Evolutionary conservation across 2,329 filamentous ascomycete genomes (phyloP), one percentile per base, ranked within the genome.

Genomic region (Metarhizium guizhouense): DNA sequence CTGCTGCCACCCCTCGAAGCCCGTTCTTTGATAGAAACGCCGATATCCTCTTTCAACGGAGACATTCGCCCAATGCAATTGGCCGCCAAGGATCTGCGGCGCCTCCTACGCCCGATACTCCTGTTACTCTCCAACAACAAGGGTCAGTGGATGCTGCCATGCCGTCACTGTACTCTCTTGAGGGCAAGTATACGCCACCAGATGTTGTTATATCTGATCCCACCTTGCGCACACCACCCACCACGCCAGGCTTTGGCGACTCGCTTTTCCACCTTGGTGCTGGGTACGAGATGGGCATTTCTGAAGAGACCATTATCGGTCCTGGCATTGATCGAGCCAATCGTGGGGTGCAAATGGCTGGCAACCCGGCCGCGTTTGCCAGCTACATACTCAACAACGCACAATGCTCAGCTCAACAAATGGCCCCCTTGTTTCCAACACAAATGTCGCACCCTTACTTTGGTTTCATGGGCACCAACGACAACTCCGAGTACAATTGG

Each of bases 191-290:
- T 50, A 59, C 65, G 1, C 51, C 56, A n/a, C 61, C 67, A 13
- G 65, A 68, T 38, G 55, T 67, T 52, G 58, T 60, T n/a, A 50
- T 68, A 40, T 74, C 65, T 25, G 75, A 79, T 58, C 68, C 73
- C 20, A 75, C 74, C 18, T 67, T 81, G 51, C 77, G 77, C 61
- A 81, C 79, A 6, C 79, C 79, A 14, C 79, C 79, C 3, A 75
- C 73, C 4, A 82, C 79, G 1, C 79, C 79, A 0, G 77, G 77
- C 16, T 62, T 80, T 40, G 65, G 76, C 58, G 67, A 72, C 34
- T 69, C 70, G 54, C 67, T 75, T 47, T 71, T 72, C 53, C 68
- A 69, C 52, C 63, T 71, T n/a, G 71, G 74, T 56, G 72, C 72
- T 10, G 63, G 68, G 11, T 71, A 68, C 52, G 70, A 73, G 62